These are phyloP conservation scores for Ramalina intermedia DNA, from an alignment of 495 filamentous ascomycete genomes.

Conservation along the genomic window DNA sequence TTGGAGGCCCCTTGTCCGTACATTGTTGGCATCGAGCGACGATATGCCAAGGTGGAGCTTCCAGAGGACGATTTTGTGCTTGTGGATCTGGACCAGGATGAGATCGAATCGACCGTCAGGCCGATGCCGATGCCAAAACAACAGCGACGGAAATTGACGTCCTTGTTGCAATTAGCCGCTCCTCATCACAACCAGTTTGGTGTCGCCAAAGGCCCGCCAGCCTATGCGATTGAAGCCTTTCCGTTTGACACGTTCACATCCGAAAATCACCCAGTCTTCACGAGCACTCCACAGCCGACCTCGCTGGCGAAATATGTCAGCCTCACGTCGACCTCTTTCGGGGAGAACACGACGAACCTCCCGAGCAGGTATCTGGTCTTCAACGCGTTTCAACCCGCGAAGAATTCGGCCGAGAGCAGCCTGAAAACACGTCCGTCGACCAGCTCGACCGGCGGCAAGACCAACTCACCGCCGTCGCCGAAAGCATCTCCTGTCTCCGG, in stretches of 20 bases:
- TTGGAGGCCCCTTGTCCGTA: conserved; percentile 94
- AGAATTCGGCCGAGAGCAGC: conserved; percentile 39
- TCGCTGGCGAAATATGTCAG: conserved; percentile 71
- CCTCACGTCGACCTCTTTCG: conserved; percentile 79
- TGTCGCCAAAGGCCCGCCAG: conserved; percentile 74
- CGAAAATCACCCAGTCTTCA: conserved; percentile 70
- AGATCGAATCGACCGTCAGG: conserved; percentile 63
- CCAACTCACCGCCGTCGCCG: conserved; percentile 62
- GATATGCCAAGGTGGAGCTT: conserved; percentile 82
- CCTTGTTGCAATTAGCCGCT: conserved; percentile 76
- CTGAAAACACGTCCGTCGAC: conserved; percentile 53
- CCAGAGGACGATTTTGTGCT: conserved; percentile 95
- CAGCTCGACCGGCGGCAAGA: conserved; percentile 10
- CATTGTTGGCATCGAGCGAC: conserved; percentile 85
- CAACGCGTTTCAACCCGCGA: conserved; percentile 79
- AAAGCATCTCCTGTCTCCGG: conserved; percentile 65
- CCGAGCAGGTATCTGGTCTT: conserved; percentile 49
- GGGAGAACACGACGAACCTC: conserved; percentile 40
- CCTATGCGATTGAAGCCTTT: conserved; percentile 83
- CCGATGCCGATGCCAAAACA: conserved; percentile 72
- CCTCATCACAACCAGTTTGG: conserved; percentile 81
- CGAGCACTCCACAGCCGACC: conserved; percentile 49
- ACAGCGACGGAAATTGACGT: conserved; percentile 76
- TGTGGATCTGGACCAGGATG: conserved; percentile 82
- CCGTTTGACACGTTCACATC: conserved; percentile 79